Base-by-base conservation (phyloP, 176 grass and related monocot genomes). In the Rhipidocladum racemiflorum region DNA sequence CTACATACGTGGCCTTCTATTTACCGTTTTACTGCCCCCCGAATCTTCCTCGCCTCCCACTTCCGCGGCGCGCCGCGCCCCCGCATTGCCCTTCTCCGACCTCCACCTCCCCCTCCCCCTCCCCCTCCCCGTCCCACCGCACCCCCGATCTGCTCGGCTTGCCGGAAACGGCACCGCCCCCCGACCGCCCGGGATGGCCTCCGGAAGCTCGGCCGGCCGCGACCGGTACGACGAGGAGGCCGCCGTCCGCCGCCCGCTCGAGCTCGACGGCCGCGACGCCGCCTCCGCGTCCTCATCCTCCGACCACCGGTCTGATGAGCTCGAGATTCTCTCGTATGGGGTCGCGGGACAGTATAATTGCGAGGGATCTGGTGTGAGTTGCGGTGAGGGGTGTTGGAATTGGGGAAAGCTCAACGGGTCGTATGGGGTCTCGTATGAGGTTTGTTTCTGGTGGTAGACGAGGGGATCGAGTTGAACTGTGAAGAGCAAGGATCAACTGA, bases 221-320 rank as follows among this genome's bases (percentile, higher is more conserved):
- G 86, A 80, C 46, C 38, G 69, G 12, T 90, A 88, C 74, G 92
- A 95, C 61, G 95, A 98, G 86, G 95, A 93, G 90, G 92, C 88
- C 18, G 90, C 38, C 13, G 50, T 77, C 13, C 76, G 86, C 68
- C 77, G 72, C 6, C 80, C 90, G 36, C 79, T 88, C 53, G 95
- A 93, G 72, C 87, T 90, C 21, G 88, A 89, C 34, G 75, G 46
- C 46, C 86, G 57, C 53, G 86, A 60, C 79, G 51, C 74, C 55
- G 49, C 65, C 74, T 35, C 77, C 75, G 67, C 70, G 3, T 68
- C 51, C 35, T 72, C 86, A 16, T 62, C 85, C 72, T 83, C 82
- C 44, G 84, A 85, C 49, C 78, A 78, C 67, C 85, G 78, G 12
- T 57, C 78, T 17, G 88, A 92, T 98, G 81, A 92, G 90, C 86